phyloP scores from a whole-genome alignment of 2,329 filamentous ascomycete species.

The Xylaria sp. region DNA sequence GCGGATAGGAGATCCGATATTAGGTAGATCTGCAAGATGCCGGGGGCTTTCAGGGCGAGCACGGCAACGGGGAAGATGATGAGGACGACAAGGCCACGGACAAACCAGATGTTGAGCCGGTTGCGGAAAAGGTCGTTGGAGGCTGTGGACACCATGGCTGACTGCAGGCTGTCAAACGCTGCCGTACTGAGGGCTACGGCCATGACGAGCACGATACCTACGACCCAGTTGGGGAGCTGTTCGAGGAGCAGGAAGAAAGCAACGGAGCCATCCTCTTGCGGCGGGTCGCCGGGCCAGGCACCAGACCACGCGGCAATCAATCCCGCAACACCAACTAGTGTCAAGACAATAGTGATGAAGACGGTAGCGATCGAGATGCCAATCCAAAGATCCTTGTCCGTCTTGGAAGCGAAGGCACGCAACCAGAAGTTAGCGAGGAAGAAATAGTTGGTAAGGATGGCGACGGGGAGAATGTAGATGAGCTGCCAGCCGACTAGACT shows the following conservation, averaged over 20 bases:
- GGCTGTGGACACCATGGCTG: constrained; percentile 84
- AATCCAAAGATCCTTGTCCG: constrained; percentile 80
- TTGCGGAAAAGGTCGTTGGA: constrained; percentile 90
- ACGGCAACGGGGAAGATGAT: constrained; percentile 80
- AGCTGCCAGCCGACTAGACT: constrained; percentile 85
- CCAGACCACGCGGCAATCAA: constrained; percentile 83
- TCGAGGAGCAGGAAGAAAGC: constrained; percentile 81
- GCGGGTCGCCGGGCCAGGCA: constrained; percentile 71
- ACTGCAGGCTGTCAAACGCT: constrained; percentile 83
- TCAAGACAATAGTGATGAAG: constrained; percentile 74
- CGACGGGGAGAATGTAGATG: constrained; percentile 84
- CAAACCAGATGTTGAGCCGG: constrained; percentile 78
- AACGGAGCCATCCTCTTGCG: constrained; percentile 69
- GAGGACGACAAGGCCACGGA: constrained; percentile 75
- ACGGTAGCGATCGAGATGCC: constrained; percentile 76
- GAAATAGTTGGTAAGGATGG: constrained; percentile 86
- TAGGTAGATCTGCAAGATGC: constrained; percentile 83
- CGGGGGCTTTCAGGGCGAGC: constrained; percentile 77
- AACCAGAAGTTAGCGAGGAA: constrained; percentile 89
- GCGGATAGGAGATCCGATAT: constrained; percentile 84
- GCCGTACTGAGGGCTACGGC: constrained; percentile 79
- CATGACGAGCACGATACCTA: constrained; percentile 85
- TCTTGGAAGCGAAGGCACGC: constrained; percentile 82
- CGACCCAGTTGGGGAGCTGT: constrained; percentile 80
- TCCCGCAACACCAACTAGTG: constrained; percentile 77